Conservation (phyloP, 2,329 filamentous ascomycete genomes). For the Beauveria sp. region DNA sequence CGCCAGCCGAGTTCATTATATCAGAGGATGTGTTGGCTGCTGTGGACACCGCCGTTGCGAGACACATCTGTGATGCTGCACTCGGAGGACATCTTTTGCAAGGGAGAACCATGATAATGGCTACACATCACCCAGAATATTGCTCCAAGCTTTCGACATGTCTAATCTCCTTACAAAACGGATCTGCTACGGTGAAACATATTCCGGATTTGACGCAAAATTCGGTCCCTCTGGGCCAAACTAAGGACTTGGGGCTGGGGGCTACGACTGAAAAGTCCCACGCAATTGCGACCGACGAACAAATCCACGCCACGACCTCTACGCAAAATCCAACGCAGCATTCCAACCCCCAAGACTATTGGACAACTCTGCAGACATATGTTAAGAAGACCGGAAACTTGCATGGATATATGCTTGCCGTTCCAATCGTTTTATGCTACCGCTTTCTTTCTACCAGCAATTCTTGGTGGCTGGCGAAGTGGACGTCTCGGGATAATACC, state of each 20-base stretch:
- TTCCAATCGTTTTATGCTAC: not conserved
- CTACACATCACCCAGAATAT: slow-evolving; percentile 13
- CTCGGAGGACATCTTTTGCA: slow-evolving; percentile 2
- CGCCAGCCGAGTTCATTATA: slow-evolving; percentile 59
- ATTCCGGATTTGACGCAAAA: not conserved
- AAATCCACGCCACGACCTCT: not conserved
- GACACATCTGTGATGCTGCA: slow-evolving; percentile 1
- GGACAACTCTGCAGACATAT: not conserved
- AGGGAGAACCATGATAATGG: slow-evolving; percentile 13
- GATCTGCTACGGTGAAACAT: not conserved
- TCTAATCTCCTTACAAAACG: slow-evolving; percentile 1
- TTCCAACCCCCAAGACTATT: not conserved
- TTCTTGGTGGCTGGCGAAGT: slow-evolving; percentile 11
- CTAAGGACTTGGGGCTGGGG: not conserved
- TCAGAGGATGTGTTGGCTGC: slow-evolving; percentile 71
- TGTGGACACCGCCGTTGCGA: slow-evolving; percentile 52
- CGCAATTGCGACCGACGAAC: not conserved
- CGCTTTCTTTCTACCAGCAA: slow-evolving; percentile 3
- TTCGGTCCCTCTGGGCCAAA: not conserved
- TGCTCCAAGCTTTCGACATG: slow-evolving; percentile 3
- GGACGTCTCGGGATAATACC: not conserved
- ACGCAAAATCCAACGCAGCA: not conserved
- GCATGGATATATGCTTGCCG: not conserved
- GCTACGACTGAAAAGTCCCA: not conserved
- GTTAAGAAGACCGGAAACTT: not conserved